Base-by-base conservation (phyloP, 2,329 filamentous ascomycete species). In the Stagonosporopsis vannaccii region DNA sequence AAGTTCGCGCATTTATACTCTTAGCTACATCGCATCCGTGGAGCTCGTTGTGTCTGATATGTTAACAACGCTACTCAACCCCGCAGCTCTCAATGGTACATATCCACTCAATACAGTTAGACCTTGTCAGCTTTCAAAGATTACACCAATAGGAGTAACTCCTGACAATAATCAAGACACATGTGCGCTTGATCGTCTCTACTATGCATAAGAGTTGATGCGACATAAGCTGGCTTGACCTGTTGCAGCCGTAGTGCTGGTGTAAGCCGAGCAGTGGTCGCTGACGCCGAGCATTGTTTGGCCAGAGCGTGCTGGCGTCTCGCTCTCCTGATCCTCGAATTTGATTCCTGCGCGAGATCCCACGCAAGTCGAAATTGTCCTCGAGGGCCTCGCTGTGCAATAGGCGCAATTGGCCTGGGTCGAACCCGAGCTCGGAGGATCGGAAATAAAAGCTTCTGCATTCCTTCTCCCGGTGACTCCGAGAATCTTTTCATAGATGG, bases 221-320 rank as follows among this genome's bases (percentile, higher is more conserved):
- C 41, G 20, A 25, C 40, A 35, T 50, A 46, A 56, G 41, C 41
- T 41, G n/a, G n/a, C 35, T 25, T 46, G 22, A 13, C 52, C 35
- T 7, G 20, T 33, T 41, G 26, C 19, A 17, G 44, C 37, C 13
- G 26, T 50, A 50, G 52, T 51, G 46, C 46, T 50, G 33, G 25
- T 17, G 40, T 55, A 44, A 55, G 51, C 44, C 26, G 19, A 37
- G 15, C 26, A 36, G 13, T 32, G 33, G 12, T 26, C 26, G 19
- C 33, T 35, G 32, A 35, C 32, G 32, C 4, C n/a, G 32, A n/a
- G 32, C 15, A 3, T 17, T 17, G 13, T 35, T 35, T 2, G 32
- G 32, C 4, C 6, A 35, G 6, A n/a, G 17, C 17, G 17, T 7
- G 33, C 17, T 20, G 19, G 33, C 17, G 7, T 20, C 17, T 20